Evolutionary conservation across 2,329 filamentous ascomycete species (phyloP).

Genomic region (Exophiala oligosperma): DNA sequence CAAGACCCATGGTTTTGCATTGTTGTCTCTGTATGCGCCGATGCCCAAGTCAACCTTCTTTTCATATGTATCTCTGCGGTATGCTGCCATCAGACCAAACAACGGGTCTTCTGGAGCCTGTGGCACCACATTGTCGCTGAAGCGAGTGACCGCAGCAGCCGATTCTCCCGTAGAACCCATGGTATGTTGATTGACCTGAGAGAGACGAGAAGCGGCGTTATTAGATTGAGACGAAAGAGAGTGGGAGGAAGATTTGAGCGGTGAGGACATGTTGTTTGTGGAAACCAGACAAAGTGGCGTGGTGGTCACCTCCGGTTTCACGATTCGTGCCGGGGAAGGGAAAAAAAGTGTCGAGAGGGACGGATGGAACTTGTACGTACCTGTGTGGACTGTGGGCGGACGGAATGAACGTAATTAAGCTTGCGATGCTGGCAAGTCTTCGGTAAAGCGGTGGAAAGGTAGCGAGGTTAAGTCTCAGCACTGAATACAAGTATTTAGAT

Average conservation of each 20-base stretch:
- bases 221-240: slow-evolving; percentile 45
- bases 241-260: slow-evolving; percentile 5
- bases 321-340: neutral
- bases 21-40: slow-evolving; percentile 92
- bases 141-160: slow-evolving; percentile 54
- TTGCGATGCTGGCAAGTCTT: neutral
- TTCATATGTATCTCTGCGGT: slow-evolving; percentile 69
- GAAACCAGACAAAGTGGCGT: neutral
- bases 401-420: neutral
- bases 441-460: neutral
- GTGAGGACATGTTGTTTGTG: neutral
- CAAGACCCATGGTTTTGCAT: slow-evolving; percentile 95
- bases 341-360: neutral
- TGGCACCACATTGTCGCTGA: slow-evolving; percentile 74
- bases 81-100: slow-evolving; percentile 89
- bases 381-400: neutral
- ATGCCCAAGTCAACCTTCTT: slow-evolving; percentile 94
- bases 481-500: no score
- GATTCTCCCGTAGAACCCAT: slow-evolving; percentile 55
- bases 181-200: slow-evolving; percentile 66
- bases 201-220: slow-evolving; percentile 47
- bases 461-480: neutral
- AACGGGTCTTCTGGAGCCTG: slow-evolving; percentile 93
- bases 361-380: neutral
- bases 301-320: neutral